These are phyloP conservation scores for Monosporascus sp. DNA, from an alignment of 2,329 filamentous ascomycete genomes.

Conservation along the genomic window DNA sequence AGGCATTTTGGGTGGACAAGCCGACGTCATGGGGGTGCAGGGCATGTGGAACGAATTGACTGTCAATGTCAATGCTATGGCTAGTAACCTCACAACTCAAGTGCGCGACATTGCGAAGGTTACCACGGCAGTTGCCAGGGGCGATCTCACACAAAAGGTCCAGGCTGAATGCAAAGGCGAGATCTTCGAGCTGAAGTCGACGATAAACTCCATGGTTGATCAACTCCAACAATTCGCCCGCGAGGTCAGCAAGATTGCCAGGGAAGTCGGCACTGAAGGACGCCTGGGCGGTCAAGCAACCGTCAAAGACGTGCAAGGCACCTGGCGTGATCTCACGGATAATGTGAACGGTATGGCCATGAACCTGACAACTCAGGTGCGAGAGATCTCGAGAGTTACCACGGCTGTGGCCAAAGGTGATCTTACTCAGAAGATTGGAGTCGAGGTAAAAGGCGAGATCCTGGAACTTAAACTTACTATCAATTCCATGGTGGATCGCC, in stretches of 20 bases:
- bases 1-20: constrained; percentile 76
- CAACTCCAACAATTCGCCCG: constrained; percentile 94
- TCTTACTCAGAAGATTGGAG: constrained; percentile 90
- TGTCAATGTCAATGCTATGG: constrained; percentile 84
- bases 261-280: constrained; percentile 94
- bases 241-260: constrained; percentile 93
- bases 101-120: constrained; percentile 91
- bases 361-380: constrained; percentile 94
- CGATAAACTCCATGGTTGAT: constrained; percentile 99
- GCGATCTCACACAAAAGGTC: constrained; percentile 94
- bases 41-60: constrained; percentile 88
- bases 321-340: constrained; percentile 92
- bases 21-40: constrained; percentile 76
- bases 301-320: constrained; percentile 92
- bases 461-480: constrained; percentile 94
- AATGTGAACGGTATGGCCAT: constrained; percentile 98
- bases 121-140: constrained; percentile 67
- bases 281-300: constrained; percentile 91
- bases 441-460: constrained; percentile 91
- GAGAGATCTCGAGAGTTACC: constrained; percentile 94
- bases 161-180: constrained; percentile 88
- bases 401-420: constrained; percentile 93
- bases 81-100: constrained; percentile 79
- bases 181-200: constrained; percentile 91
- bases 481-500: constrained; percentile 97